Evolutionary conservation across 2,329 filamentous ascomycete species (phyloP).

Genomic region (Alternaria infectoria): DNA sequence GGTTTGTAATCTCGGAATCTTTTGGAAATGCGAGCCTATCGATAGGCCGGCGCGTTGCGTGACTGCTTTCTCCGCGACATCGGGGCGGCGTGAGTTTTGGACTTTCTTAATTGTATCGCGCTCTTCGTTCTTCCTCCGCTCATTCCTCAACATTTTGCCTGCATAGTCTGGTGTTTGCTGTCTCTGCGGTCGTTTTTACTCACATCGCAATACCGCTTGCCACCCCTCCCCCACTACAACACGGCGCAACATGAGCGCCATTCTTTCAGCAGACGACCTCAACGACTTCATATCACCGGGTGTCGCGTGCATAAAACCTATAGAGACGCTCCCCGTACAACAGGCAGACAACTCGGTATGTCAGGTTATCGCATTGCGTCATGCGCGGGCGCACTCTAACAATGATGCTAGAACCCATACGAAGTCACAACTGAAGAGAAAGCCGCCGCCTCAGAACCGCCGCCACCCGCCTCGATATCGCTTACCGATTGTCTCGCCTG

Average conservation of each 20-base stretch:
- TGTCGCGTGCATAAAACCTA: conserved; percentile 96
- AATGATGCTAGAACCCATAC: conserved; percentile 61
- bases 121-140: background rate
- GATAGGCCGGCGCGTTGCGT: conserved; percentile 35
- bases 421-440: conserved; percentile 96
- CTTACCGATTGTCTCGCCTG: conserved; percentile 97
- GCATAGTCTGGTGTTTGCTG: background rate
- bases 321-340: conserved; percentile 81
- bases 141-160: background rate
- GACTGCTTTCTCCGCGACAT: conserved; percentile 31
- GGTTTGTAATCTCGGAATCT: conserved; percentile 13
- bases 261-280: conserved; percentile 92
- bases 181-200: background rate
- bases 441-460: conserved; percentile 60
- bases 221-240: conserved; percentile 18
- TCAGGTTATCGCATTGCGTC: background rate
- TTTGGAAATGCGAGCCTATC: conserved; percentile 37
- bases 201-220: conserved; percentile 8
- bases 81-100: conserved; percentile 9
- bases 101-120: conserved; percentile 14
- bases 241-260: conserved; percentile 78
- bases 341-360: conserved; percentile 56
- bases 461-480: conserved; percentile 85
- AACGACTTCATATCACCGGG: conserved; percentile 99
- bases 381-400: conserved; percentile 35